Conservation (phyloP, 1,284 basidiomycete species). For the Sanghuangporus sanghuang region DNA sequence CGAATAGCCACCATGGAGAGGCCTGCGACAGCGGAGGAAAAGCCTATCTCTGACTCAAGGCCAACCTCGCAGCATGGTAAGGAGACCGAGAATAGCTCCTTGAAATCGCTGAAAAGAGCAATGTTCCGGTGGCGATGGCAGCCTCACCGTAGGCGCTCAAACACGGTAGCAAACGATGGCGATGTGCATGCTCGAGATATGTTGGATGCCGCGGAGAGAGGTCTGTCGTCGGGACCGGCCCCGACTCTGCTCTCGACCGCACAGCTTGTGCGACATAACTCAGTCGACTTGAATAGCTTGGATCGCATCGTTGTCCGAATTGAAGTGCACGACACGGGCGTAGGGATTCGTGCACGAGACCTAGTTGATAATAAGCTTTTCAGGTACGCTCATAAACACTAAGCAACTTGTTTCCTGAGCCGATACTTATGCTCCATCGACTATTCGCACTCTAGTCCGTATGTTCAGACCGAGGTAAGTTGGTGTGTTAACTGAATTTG, state of each 20-base stretch:
- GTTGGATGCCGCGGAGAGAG: slow-evolving; percentile 14
- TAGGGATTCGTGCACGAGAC: slow-evolving; percentile 67
- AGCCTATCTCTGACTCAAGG: background rate
- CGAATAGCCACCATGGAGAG: background rate
- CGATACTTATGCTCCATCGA: background rate
- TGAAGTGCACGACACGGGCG: slow-evolving; percentile 79
- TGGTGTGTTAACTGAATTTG: background rate
- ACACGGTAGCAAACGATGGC: background rate
- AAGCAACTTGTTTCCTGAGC: background rate
- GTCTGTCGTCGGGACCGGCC: background rate
- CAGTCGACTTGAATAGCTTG: slow-evolving; percentile 30
- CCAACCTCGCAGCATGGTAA: background rate
- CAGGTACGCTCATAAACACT: slow-evolving; percentile 26
- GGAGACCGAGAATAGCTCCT: background rate
- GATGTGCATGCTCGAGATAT: background rate
- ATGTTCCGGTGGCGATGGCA: background rate
- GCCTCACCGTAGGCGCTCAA: background rate
- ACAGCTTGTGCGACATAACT: slow-evolving; percentile 47
- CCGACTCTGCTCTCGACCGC: slow-evolving; percentile 38
- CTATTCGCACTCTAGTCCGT: slow-evolving; percentile 17
- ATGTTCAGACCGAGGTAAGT: slow-evolving; percentile 27
- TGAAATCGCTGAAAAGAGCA: background rate
- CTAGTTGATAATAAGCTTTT: slow-evolving; percentile 71
- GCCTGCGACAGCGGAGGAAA: background rate
- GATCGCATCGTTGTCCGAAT: slow-evolving; percentile 73